Evolutionary conservation across 257 asterid genomes (phyloP), one percentile per base, ranked within the genome.

Genomic region (Salvia hispanica): DNA sequence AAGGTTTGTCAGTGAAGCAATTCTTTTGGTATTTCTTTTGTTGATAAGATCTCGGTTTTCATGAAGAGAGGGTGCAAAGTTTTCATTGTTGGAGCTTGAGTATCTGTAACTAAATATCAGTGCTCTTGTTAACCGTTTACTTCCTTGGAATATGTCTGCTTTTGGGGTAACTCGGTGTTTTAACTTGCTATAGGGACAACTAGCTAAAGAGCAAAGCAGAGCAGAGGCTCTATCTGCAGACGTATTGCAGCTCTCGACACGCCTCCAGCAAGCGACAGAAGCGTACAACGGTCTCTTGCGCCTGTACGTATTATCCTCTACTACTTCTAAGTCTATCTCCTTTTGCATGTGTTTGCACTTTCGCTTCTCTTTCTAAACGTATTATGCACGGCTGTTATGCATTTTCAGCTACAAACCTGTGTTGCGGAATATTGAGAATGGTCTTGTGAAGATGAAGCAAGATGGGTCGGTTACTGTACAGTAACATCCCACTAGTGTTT

Each of bases 131-230:
- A 60, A 48, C 55, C 10, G 8, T 12, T 36, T 34, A 57, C 39
- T 16, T 68, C 14, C 25, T 59, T 62, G 51, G 62, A 59, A 67
- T 6, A 45, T 18, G 42, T 64, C 25, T 51, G 50, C 57, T 37
- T 64, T 55, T 55, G 61, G 42, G 16, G 61, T 28, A 28, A 25
- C 61, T 11, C 4, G 37, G 60, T 34, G 60, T 65, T 39, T 67
- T 62, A 40, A 63, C 60, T 57, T 55, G 57, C 9, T 71, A 52
- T 65, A 92, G 97, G 84, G 82, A 61, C 83, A 83, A 77, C 84
- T 92, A 57, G 86, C 84, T 33, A 81, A 84, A 72, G 97, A 92
- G 70, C 96, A 88, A 82, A 86, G 91, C 82, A 90, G 90, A 76
- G 89, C 86, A 9, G 96, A 89, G 75, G 80, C 88, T 64, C 80